Base-by-base conservation (phyloP, 1,284 basidiomycete genomes). In the Microbotryum lychnidis-dioicae region DNA sequence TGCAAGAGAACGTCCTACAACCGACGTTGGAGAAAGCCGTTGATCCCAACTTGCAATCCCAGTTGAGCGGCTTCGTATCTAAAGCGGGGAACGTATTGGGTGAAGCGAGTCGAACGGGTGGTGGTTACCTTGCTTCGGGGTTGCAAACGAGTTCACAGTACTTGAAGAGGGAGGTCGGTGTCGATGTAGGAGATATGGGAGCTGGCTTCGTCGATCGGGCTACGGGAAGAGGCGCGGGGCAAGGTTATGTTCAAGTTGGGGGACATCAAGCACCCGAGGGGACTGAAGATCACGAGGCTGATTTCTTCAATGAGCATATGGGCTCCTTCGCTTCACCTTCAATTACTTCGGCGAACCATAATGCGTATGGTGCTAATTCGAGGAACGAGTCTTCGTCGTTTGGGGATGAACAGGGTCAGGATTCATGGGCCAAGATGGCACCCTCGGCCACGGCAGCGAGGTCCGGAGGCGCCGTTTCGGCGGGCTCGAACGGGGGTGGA, bases 21-120 rank as follows among this genome's bases (percentile, higher is more conserved):
- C 88, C 88, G n/a, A 84, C 85, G 23, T 76, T 88, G 72, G 86
- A 87, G 73, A 83, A 80, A 64, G 86, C 85, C 44, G 80, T 78
- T 63, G 89, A 91, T 73, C 89, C 89, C 12, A 79, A 77, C 56
- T 81, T 91, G 69, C 85, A 89, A 66, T 82, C 83, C 1, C 84
- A 79, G 62, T 81, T 91, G 56, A 80, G 79, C 67, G 83, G 83
- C 21, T 87, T 89, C 73, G 80, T 86, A 67, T 77, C 78, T 31
- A 84, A 84, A 65, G 87, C 87, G 2, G 80, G 83, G 59, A 83
- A 81, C 66, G 42, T 80, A 77, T 57, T 87, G 84, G 53, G 80
- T 79, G 12, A 75, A 77, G 7, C 81, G 81, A 25, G 64, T 3
- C 50, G 84, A 83, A 48, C 79, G 75, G 63, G 78, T 78, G 23